Evolutionary conservation across 2,329 filamentous ascomycete genomes (phyloP).

Genomic region (Exophiala calicioides): DNA sequence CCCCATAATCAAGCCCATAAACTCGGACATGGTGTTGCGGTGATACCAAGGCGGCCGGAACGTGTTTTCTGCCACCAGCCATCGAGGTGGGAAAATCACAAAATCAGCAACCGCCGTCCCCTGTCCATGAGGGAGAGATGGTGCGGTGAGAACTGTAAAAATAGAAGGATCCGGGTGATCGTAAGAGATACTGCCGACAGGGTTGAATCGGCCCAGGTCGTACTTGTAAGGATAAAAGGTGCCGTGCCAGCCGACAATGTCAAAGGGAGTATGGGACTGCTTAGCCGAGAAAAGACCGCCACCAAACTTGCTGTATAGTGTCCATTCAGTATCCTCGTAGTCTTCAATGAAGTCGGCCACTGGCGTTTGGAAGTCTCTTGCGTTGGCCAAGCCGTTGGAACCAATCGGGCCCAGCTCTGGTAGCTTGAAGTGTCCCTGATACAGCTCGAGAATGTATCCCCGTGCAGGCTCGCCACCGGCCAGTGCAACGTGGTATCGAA

Average conservation of each 20-base stretch:
- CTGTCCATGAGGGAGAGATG: conserved; percentile 51
- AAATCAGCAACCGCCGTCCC: conserved; percentile 68
- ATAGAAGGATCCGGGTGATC: conserved; percentile 79
- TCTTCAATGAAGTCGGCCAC: conserved; percentile 68
- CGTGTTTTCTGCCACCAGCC: conserved; percentile 62
- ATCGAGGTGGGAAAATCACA: conserved; percentile 65
- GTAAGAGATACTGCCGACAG: conserved; percentile 70
- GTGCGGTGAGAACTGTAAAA: conserved; percentile 67
- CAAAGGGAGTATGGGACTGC: conserved; percentile 73
- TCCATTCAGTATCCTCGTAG: conserved; percentile 50
- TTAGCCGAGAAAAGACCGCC: conserved; percentile 65
- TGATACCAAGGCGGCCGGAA: conserved; percentile 66
- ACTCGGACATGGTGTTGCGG: conserved; percentile 66
- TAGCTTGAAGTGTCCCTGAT: conserved; percentile 70
- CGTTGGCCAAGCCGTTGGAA: conserved; percentile 72
- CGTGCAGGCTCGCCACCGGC: conserved; percentile 61
- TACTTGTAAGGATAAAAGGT: conserved; percentile 82
- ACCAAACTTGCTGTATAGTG: conserved; percentile 65
- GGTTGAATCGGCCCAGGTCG: conserved; percentile 74
- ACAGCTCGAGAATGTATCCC: conserved; percentile 75
- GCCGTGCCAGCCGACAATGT: conserved; percentile 79
- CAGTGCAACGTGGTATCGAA: conserved; percentile 72
- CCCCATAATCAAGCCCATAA: conserved; percentile 65
- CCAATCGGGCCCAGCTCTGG: conserved; percentile 74
- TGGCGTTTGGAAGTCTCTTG: conserved; percentile 73